Evolutionary conservation across 2,329 filamentous ascomycete species (phyloP).

Genomic region (Aspergillus sp.): DNA sequence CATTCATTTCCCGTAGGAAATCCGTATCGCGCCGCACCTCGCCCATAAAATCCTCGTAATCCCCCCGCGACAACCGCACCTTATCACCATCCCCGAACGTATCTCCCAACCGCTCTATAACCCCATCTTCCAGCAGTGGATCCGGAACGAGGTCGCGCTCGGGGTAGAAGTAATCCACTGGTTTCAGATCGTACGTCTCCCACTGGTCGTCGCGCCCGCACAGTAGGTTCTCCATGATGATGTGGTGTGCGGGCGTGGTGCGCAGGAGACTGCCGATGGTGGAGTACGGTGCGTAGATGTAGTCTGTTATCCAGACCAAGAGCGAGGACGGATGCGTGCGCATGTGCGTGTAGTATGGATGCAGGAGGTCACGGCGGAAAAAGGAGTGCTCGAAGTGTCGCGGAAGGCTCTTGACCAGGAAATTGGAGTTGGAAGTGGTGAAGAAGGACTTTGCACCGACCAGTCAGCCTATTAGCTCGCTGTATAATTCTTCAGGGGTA

Average conservation of each 20-base stretch:
- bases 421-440: constrained; percentile 56
- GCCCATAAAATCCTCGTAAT: constrained; percentile 50
- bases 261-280: constrained; percentile 55
- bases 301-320: constrained; percentile 63
- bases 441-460: constrained; percentile 53
- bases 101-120: constrained; percentile 58
- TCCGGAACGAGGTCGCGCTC: constrained; percentile 63
- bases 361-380: constrained; percentile 58
- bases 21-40: constrained; percentile 55
- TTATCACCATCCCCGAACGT: constrained; percentile 60
- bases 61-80: constrained; percentile 47
- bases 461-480: not conserved
- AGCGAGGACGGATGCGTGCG: constrained; percentile 50
- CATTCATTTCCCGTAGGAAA: constrained; percentile 54
- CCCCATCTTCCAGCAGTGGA: constrained; percentile 53
- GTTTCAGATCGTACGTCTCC: constrained; percentile 69
- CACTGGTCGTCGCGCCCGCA: constrained; percentile 50
- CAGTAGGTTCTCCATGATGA: constrained; percentile 70
- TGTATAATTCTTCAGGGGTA: not conserved
- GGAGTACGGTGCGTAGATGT: constrained; percentile 49
- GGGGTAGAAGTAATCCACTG: constrained; percentile 65
- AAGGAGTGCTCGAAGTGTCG: constrained; percentile 62
- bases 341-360: constrained; percentile 59
- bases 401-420: constrained; percentile 63
- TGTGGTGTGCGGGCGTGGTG: constrained; percentile 60